These are phyloP conservation scores for Hyaloscypha hepaticicola DNA, from an alignment of 495 filamentous ascomycete species.

Conservation along the genomic window DNA sequence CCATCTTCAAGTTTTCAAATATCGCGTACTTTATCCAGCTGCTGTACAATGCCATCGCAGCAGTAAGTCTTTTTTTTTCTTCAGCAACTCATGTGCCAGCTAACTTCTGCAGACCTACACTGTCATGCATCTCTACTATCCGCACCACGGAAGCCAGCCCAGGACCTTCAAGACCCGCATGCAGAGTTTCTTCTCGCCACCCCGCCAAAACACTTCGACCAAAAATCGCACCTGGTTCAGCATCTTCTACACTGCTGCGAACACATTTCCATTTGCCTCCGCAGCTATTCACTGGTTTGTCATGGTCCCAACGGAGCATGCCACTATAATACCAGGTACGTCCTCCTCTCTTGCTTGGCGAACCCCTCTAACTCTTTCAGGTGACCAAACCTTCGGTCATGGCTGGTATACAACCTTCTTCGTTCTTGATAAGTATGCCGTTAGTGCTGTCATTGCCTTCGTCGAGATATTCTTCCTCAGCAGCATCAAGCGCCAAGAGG, in stretches of 20 bases:
- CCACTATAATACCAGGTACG: constrained; percentile 21
- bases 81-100: background rate
- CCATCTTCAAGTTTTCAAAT: constrained; percentile 49
- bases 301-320: constrained; percentile 28
- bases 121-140: constrained; percentile 47
- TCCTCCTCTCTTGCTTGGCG: background rate
- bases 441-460: constrained; percentile 43
- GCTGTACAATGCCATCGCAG: constrained; percentile 44
- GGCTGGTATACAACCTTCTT: constrained; percentile 35
- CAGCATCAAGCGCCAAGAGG: constrained; percentile 48
- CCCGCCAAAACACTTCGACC: constrained; percentile 33
- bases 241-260: constrained; percentile 47
- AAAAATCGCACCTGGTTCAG: constrained; percentile 45
- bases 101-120: constrained; percentile 42
- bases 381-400: constrained; percentile 16
- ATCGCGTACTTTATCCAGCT: constrained; percentile 42
- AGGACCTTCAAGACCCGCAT: constrained; percentile 26
- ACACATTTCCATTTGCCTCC: constrained; percentile 46
- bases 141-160: constrained; percentile 36
- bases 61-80: constrained; percentile 33
- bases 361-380: background rate
- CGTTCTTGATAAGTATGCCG: constrained; percentile 43
- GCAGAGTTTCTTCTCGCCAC: constrained; percentile 40
- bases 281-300: constrained; percentile 47
- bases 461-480: constrained; percentile 48